phyloP scores from a whole-genome alignment of 495 filamentous ascomycete species.

The Articulospora tetracladia region DNA sequence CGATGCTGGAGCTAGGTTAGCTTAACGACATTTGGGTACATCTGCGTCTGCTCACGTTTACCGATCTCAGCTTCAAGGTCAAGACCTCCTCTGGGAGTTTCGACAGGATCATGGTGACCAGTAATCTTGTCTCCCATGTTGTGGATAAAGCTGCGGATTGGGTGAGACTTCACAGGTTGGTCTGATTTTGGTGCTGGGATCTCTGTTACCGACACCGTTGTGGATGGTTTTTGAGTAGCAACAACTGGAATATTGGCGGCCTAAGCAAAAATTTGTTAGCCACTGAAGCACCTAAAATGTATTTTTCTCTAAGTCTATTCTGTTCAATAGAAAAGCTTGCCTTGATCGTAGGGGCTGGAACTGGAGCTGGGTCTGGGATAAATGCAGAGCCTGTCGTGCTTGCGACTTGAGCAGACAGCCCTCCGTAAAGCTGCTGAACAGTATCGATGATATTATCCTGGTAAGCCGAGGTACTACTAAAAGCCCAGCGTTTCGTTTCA shows the following conservation, averaged over 20 bases:
- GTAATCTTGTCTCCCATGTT: conserved; percentile 2
- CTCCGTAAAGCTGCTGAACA: conserved; percentile 19
- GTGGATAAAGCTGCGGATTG: conserved; percentile 1
- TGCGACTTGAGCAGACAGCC: conserved; percentile 9
- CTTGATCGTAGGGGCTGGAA: neutral
- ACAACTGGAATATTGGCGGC: neutral
- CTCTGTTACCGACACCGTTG: neutral
- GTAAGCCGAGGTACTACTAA: conserved; percentile 10
- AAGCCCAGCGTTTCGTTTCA: conserved; percentile 37
- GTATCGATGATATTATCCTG: conserved; percentile 7
- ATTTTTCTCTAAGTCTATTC: too few species aligned
- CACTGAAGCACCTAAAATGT: neutral
- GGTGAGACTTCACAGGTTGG: conserved; percentile 4
- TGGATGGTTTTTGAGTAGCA: neutral
- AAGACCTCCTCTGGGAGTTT: conserved; percentile 5
- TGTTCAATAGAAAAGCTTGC: neutral
- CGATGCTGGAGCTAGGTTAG: neutral
- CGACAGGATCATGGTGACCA: neutral
- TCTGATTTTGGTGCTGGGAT: neutral
- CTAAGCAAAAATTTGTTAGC: neutral
- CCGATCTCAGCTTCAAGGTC: conserved; percentile 22
- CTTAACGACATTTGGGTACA: neutral
- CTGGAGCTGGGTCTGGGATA: neutral
- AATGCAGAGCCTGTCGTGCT: neutral
- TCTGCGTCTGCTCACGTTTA: conserved; percentile 11